A percentile compares a stretch with the other conserved stretches of the same genome.
phyloP scores from a whole-genome alignment of 805 yeast species.

The Schizosaccharomyces japonicus region DNA sequence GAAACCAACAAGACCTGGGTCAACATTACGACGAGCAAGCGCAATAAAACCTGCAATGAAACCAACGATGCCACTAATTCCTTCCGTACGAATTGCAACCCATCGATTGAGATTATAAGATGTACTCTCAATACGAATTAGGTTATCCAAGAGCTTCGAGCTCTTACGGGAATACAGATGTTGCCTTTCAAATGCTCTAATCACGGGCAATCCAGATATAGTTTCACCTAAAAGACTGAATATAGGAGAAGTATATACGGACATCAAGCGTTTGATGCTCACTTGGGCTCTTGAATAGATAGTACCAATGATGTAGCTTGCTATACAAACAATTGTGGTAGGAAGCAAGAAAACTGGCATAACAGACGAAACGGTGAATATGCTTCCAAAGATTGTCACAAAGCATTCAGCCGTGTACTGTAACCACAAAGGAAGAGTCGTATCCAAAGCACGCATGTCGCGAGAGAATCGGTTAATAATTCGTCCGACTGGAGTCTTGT shows the following conservation, averaged over 20 bases:
- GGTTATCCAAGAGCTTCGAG: conserved; percentile 49
- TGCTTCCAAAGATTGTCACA: conserved; percentile 8
- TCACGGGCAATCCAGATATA: conserved; percentile 69
- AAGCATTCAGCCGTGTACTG: background rate
- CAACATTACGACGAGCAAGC: conserved; percentile 35
- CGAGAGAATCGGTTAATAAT: conserved; percentile 67
- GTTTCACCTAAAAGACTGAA: conserved; percentile 90
- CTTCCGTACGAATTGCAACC: conserved; percentile 62
- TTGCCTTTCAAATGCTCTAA: conserved; percentile 85
- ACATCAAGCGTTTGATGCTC: conserved; percentile 71
- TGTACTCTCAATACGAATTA: conserved; percentile 74
- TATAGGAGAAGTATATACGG: conserved; percentile 73
- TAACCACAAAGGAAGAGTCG: background rate
- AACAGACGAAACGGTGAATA: background rate
- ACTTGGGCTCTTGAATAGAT: conserved; percentile 4
- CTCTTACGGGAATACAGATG: conserved; percentile 60
- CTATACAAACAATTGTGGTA: background rate
- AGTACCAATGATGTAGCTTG: background rate
- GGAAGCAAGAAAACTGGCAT: conserved; percentile 4
- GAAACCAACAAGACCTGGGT: conserved; percentile 86
- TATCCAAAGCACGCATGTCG: conserved; percentile 66
- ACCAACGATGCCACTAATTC: conserved; percentile 58
- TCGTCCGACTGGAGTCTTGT: conserved; percentile 72
- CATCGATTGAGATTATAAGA: conserved; percentile 88
- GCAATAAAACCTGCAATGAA: conserved; percentile 61